phyloP scores from a whole-genome alignment of 306 rosid genomes.

The Potentilla sterilis region DNA sequence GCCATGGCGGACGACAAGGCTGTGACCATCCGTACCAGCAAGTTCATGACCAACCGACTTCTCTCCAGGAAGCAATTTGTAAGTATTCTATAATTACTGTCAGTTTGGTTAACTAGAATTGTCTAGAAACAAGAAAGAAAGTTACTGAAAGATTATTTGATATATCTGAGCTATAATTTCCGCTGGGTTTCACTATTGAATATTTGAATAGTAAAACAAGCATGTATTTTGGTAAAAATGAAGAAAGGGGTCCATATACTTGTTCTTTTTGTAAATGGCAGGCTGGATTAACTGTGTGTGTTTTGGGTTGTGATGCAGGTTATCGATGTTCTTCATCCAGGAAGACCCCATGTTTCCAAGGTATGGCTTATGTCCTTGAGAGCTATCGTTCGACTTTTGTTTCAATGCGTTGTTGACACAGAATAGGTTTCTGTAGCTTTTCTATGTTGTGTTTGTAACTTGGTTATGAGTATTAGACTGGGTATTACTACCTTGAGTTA shows the following conservation, averaged over 20 bases:
- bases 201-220: background rate
- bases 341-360: conserved; percentile 88
- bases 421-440: background rate
- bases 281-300: background rate
- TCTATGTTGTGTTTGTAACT: background rate
- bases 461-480: background rate
- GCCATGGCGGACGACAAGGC: conserved; percentile 82
- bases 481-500: background rate
- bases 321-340: conserved; percentile 90
- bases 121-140: background rate
- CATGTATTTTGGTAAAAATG: background rate
- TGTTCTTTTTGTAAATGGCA: background rate
- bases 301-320: conserved; percentile 35
- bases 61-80: conserved; percentile 91
- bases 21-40: conserved; percentile 77
- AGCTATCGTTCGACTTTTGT: background rate
- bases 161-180: background rate
- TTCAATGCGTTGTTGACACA: background rate
- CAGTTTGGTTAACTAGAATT: background rate
- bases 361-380: conserved; percentile 25
- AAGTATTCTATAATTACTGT: conserved; percentile 8
- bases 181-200: background rate
- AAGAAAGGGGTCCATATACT: background rate
- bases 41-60: conserved; percentile 91
- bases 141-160: background rate